Conservation (phyloP, 345 rosid species). For the Citrus maxima region DNA sequence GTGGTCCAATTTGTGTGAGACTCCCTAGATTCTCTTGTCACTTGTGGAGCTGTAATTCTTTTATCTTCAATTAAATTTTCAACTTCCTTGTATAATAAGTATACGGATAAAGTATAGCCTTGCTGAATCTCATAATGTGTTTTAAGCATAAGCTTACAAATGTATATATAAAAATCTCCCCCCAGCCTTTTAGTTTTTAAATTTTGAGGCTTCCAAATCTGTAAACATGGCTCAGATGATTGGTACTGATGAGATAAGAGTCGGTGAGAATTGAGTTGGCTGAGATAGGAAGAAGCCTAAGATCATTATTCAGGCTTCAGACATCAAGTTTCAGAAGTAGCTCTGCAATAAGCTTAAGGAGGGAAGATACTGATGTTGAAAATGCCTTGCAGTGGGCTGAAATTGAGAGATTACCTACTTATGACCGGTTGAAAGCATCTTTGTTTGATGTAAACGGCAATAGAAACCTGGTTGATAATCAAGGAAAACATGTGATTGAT, state of each 20-base stretch:
- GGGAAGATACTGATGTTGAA: constrained; percentile 35
- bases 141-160: background rate
- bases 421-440: constrained; percentile 51
- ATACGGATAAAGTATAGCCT: background rate
- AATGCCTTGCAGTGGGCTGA: constrained; percentile 58
- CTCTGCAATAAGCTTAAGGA: constrained; percentile 24
- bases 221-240: constrained; percentile 46
- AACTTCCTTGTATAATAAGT: background rate
- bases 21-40: background rate
- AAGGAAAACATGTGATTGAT: no score
- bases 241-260: constrained; percentile 61
- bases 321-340: constrained; percentile 42
- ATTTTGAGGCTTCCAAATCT: background rate
- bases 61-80: background rate
- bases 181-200: background rate
- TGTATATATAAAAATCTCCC: background rate
- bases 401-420: constrained; percentile 67
- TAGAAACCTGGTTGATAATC: constrained; percentile 10
- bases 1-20: background rate
- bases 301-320: constrained; percentile 52
- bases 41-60: no score
- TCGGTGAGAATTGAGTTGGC: constrained; percentile 55
- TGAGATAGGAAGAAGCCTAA: constrained; percentile 62
- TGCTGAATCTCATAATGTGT: no score
- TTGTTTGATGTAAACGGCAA: constrained; percentile 31